Evolutionary conservation across 2,329 filamentous ascomycete genomes (phyloP).

Genomic region (Madurella fahalii): DNA sequence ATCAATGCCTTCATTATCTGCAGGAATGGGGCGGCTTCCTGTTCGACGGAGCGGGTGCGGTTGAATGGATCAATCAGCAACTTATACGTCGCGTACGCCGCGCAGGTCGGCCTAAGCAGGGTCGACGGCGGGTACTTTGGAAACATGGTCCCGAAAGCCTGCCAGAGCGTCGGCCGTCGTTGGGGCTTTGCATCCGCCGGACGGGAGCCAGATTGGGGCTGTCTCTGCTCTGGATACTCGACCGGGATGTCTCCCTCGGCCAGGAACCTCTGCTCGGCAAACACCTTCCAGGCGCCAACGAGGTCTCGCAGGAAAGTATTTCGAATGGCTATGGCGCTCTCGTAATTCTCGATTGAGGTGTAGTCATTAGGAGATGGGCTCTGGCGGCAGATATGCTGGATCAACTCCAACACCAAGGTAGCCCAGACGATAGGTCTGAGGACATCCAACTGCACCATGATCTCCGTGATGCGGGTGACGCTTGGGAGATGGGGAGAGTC

Average conservation of each 20-base stretch:
- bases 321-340: slow-evolving; percentile 29
- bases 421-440: slow-evolving; percentile 34
- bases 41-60: slow-evolving; percentile 13
- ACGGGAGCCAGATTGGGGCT: neutral
- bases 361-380: slow-evolving; percentile 26
- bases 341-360: slow-evolving; percentile 27
- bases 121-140: slow-evolving; percentile 29
- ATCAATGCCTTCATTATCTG: slow-evolving; percentile 24
- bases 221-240: neutral
- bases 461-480: slow-evolving; percentile 36
- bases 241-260: neutral
- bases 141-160: slow-evolving; percentile 35
- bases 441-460: slow-evolving; percentile 34
- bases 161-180: slow-evolving; percentile 23
- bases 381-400: slow-evolving; percentile 31
- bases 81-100: slow-evolving; percentile 38
- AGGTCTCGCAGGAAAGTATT: slow-evolving; percentile 37
- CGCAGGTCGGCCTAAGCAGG: slow-evolving; percentile 29
- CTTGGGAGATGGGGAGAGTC: slow-evolving; percentile 32
- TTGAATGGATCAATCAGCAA: slow-evolving; percentile 34
- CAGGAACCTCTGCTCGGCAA: slow-evolving; percentile 31
- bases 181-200: neutral
- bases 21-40: slow-evolving; percentile 27
- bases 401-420: slow-evolving; percentile 32
- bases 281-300: slow-evolving; percentile 39